These are phyloP conservation scores for Nitzschia sp. DNA, from an alignment of 108 stramenopile genomes.

Conservation along the genomic window DNA sequence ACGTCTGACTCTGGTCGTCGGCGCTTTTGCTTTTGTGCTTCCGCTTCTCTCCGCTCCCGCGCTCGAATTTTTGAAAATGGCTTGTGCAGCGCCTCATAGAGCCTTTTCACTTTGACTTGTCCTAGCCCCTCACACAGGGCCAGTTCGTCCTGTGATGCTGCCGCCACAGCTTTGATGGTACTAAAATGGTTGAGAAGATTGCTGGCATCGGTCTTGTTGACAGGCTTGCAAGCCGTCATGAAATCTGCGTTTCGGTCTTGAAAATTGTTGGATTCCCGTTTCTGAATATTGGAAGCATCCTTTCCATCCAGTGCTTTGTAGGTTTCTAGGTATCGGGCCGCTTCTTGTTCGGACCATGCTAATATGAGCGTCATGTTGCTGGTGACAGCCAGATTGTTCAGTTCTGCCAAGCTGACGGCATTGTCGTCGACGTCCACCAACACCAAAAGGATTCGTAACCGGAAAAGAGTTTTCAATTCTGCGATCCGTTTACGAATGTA, in stretches of 20 bases:
- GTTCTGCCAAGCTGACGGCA: conserved; percentile 54
- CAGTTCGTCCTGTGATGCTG: conserved; percentile 76
- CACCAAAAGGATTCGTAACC: conserved; percentile 74
- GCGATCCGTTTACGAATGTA: conserved; percentile 69
- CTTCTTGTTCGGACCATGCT: conserved; percentile 87
- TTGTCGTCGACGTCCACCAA: conserved; percentile 91
- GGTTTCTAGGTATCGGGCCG: conserved; percentile 92
- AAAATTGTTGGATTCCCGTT: conserved; percentile 62
- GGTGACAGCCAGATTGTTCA: conserved; percentile 77
- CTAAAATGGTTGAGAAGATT: conserved; percentile 70
- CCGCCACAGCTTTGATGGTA: conserved; percentile 46
- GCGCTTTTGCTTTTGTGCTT: neutral
- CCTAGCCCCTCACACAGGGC: conserved; percentile 80
- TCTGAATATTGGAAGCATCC: conserved; percentile 74
- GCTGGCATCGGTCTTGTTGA: conserved; percentile 85
- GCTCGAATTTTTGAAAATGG: conserved; percentile 60
- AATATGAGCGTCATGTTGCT: conserved; percentile 80
- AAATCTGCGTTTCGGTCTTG: conserved; percentile 65
- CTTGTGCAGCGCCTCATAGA: conserved; percentile 77
- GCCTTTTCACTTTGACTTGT: conserved; percentile 69
- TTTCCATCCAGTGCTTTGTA: conserved; percentile 92
- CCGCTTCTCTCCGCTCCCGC: neutral
- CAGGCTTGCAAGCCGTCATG: conserved; percentile 49
- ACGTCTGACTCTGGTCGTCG: neutral
- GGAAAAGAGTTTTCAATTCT: conserved; percentile 75